Base-by-base conservation (phyloP, 2,329 filamentous ascomycete species). In the Amauroascus verrucosus region DNA sequence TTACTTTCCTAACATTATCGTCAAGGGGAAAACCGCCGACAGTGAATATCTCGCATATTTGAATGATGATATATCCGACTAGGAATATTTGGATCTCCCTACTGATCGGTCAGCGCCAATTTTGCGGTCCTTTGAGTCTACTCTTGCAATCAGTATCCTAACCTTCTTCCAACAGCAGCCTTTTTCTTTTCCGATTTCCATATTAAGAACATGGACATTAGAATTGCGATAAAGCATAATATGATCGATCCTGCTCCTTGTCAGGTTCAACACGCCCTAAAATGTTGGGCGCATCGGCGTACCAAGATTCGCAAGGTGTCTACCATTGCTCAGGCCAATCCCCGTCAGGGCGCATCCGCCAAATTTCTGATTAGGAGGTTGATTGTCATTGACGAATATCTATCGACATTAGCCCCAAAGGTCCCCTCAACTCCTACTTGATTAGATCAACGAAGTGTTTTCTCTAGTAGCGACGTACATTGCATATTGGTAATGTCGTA, bases 61-160 rank as follows among this genome's bases (percentile, higher is more conserved):
- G 83, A 57, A 97, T 83, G 55, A 97, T 71, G 54, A 95, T 85
- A 68, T 88, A 98, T 48, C 86, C 84, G 40, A 87, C 58, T 48
- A 98, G 80, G 72, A 98, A 97, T 32, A 96, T 64, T 77, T 98
- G 93, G 81, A 98, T 97, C 71, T 98, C 93, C 70, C 93, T 95
- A 64, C 52, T n/a, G 14, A 41, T 28, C 14, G 44, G 22, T 45
- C 32, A 48, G 49, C 24, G 24, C 41, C 9, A 51, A 33, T 18
- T 7, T 48, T 13, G 13, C 48, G 37, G 2, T 22, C 20, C 35
- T n/a, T n/a, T n/a, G 6, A 37, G 26, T 8, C 16, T 11, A 16
- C 33, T 5, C 14, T 28, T 8, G 26, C 26, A 35, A 24, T 26
- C 24, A 28, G 18, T 43, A 26, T n/a, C 62, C 77, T 57, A 73